phyloP scores from a whole-genome alignment of 805 yeast genomes.

The Candida peoriensis region DNA sequence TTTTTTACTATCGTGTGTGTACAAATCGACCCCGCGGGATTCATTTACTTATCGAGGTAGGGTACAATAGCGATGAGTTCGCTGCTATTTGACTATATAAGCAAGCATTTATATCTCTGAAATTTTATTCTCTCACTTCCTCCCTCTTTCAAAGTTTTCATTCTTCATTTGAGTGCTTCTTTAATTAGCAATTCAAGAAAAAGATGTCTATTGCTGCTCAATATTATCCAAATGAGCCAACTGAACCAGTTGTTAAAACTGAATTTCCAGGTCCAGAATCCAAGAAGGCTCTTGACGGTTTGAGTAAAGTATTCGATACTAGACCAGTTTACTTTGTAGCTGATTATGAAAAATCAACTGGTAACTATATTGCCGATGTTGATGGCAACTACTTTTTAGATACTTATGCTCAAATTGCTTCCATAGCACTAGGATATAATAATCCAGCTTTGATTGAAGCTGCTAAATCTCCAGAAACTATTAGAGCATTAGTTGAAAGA shows the following conservation, averaged over 20 bases:
- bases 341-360: conserved; percentile 68
- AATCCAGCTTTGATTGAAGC: conserved; percentile 68
- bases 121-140: background rate
- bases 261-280: conserved; percentile 76
- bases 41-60: no score
- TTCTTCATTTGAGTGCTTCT: background rate
- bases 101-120: no score
- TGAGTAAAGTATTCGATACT: conserved; percentile 63
- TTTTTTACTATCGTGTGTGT: no score
- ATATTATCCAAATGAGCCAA: conserved; percentile 80
- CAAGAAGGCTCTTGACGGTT: conserved; percentile 41
- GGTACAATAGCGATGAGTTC: no score
- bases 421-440: conserved; percentile 82
- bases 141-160: background rate
- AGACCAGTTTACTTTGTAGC: conserved; percentile 71
- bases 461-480: conserved; percentile 66
- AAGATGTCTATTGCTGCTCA: conserved; percentile 42
- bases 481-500: conserved; percentile 70
- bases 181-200: background rate
- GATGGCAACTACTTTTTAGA: conserved; percentile 77
- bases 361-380: conserved; percentile 76
- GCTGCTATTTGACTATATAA: no score
- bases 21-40: no score
- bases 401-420: conserved; percentile 79
- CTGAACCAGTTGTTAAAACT: conserved; percentile 58